Conservation (phyloP, 257 asterid genomes). For the Haberlea rhodopensis region DNA sequence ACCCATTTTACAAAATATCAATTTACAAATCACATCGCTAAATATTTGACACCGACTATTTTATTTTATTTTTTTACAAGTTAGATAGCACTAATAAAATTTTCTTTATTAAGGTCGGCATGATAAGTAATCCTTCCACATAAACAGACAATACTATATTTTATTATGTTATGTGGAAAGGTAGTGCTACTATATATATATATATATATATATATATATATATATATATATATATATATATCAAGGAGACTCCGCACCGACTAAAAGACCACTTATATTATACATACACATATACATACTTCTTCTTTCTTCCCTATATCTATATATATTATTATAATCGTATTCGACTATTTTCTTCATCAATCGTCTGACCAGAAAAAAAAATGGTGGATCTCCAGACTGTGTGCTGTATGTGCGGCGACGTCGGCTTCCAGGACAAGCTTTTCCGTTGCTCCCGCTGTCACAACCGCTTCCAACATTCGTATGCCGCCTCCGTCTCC, state of each 20-base stretch:
- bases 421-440: slow-evolving; percentile 78
- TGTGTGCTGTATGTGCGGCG: slow-evolving; percentile 87
- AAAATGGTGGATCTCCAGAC: slow-evolving; percentile 54
- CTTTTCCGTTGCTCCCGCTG: slow-evolving; percentile 83
- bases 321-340: not conserved
- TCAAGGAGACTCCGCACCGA: not conserved
- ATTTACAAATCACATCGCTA: no score
- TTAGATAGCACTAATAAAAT: no score
- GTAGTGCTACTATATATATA: no score
- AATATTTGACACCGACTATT: no score
- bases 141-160: not conserved
- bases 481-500: slow-evolving; percentile 36
- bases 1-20: no score
- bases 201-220: no score
- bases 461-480: slow-evolving; percentile 79
- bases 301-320: not conserved
- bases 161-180: no score
- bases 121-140: not conserved
- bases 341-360: not conserved
- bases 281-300: no score
- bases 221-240: no score
- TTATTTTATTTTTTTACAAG: no score
- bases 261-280: not conserved
- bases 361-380: not conserved
- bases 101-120: not conserved